Evolutionary conservation across 805 yeast genomes (phyloP).

Genomic region (Metschnikowia gelsemii): DNA sequence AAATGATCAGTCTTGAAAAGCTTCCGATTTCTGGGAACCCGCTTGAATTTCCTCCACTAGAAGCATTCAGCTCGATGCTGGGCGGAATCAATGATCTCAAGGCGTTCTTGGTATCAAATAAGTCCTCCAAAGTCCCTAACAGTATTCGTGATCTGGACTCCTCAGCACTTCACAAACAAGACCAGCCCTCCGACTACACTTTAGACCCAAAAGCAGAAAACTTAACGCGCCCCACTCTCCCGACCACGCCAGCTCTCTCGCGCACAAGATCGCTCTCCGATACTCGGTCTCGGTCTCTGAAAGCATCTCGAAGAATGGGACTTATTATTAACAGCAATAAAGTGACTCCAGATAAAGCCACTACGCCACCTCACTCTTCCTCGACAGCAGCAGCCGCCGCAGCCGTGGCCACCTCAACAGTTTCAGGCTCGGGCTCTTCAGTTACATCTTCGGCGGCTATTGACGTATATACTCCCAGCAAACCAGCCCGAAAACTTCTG

Average conservation of each 20-base stretch:
- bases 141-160: too few species aligned
- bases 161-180: too few species aligned
- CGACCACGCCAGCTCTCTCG: slow-evolving; percentile 21
- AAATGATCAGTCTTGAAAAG: slow-evolving; percentile 51
- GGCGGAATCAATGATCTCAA: slow-evolving; percentile 49
- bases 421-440: too few species aligned
- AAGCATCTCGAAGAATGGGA: slow-evolving; percentile 76
- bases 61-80: slow-evolving; percentile 31
- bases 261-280: slow-evolving; percentile 35
- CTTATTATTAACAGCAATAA: slow-evolving; percentile 51
- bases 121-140: too few species aligned
- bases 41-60: slow-evolving; percentile 46
- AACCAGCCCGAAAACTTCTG: slow-evolving; percentile 18
- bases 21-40: slow-evolving; percentile 67
- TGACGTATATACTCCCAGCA: slow-evolving; percentile 16
- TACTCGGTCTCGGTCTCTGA: slow-evolving; percentile 48
- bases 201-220: slow-evolving; percentile 22
- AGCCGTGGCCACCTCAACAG: too few species aligned
- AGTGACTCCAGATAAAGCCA: slow-evolving; percentile 15
- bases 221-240: not conserved
- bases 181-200: too few species aligned
- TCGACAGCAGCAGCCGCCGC: too few species aligned
- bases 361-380: too few species aligned
- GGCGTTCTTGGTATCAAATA: slow-evolving; percentile 38
- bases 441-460: not conserved